These are phyloP conservation scores for Boletus sp. DNA, from an alignment of 1,284 basidiomycete species.

Conservation along the genomic window DNA sequence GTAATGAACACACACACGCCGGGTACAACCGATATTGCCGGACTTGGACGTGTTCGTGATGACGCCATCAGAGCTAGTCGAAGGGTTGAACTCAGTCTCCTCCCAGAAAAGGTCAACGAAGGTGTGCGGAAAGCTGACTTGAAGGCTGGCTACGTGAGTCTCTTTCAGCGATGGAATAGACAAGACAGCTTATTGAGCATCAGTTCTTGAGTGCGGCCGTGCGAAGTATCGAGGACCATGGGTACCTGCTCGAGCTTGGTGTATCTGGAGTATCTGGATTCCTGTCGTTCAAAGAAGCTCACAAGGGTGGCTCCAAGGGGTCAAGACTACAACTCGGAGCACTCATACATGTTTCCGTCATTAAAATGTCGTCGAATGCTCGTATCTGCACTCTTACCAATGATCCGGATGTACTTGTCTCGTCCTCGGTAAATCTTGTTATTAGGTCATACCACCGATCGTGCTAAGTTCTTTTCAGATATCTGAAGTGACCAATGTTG, in stretches of 20 bases:
- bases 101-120: conserved; percentile 83
- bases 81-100: conserved; percentile 84
- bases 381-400: conserved; percentile 63
- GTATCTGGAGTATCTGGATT: conserved; percentile 74
- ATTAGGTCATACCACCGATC: conserved; percentile 11
- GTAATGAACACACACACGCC: conserved; percentile 65
- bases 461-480: conserved; percentile 40
- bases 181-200: conserved; percentile 3
- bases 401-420: conserved; percentile 44
- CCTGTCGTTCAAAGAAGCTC: conserved; percentile 66
- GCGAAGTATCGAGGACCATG: conserved; percentile 90
- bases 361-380: conserved; percentile 64
- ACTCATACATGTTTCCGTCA: conserved; percentile 61
- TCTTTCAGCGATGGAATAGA: not conserved
- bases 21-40: conserved; percentile 55
- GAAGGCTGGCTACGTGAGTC: conserved; percentile 66
- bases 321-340: conserved; percentile 63
- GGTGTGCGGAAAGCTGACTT: conserved; percentile 81
- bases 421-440: conserved; percentile 47
- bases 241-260: conserved; percentile 88
- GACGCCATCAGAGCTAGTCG: conserved; percentile 64
- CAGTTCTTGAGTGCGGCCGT: conserved; percentile 76
- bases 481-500: conserved; percentile 74
- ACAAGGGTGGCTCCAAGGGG: conserved; percentile 38
- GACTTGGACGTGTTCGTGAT: conserved; percentile 58